Evolutionary conservation across 441 rosid species (phyloP).

Genomic region (Mallotus japonicus): DNA sequence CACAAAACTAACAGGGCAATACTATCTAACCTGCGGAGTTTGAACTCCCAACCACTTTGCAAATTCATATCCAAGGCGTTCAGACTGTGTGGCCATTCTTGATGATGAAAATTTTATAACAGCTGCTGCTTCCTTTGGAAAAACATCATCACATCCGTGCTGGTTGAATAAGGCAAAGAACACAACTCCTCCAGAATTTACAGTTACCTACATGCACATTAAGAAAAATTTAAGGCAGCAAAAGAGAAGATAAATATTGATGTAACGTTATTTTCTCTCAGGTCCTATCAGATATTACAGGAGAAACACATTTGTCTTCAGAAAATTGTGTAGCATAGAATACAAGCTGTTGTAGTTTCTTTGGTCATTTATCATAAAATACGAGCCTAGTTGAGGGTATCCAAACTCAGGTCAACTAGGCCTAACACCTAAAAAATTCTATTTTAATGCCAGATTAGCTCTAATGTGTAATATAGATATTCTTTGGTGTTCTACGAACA

Average conservation of each 20-base stretch:
- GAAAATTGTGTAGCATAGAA: not conserved
- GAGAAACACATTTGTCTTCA: not conserved
- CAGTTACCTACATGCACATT: constrained; percentile 68
- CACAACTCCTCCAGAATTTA: constrained; percentile 99
- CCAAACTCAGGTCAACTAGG: not conserved
- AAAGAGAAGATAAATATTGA: constrained; percentile 3
- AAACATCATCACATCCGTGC: constrained; percentile 40
- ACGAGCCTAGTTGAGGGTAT: not conserved
- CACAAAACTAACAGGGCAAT: constrained; percentile 12
- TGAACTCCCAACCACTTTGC: constrained; percentile 90
- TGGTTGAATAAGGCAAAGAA: constrained; percentile 91
- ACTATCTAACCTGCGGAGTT: constrained; percentile 83
- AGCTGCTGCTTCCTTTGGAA: constrained; percentile 83
- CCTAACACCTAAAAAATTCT: no score
- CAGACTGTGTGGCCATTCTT: constrained; percentile 99
- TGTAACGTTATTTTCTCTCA: not conserved
- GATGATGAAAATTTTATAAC: constrained; percentile 99
- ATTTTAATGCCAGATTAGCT: not conserved
- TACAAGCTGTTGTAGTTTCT: constrained; percentile 3
- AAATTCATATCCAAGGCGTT: constrained; percentile 99
- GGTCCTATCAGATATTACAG: not conserved
- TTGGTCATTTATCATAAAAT: no score
- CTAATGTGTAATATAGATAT: not conserved
- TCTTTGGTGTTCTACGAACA: not conserved
- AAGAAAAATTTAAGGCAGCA: constrained; percentile 27